A percentile compares a stretch with the other conserved stretches of the same genome.
Evolutionary conservation across 1,139 yeast genomes (phyloP).

Genomic region (Pneumocystis canis): DNA sequence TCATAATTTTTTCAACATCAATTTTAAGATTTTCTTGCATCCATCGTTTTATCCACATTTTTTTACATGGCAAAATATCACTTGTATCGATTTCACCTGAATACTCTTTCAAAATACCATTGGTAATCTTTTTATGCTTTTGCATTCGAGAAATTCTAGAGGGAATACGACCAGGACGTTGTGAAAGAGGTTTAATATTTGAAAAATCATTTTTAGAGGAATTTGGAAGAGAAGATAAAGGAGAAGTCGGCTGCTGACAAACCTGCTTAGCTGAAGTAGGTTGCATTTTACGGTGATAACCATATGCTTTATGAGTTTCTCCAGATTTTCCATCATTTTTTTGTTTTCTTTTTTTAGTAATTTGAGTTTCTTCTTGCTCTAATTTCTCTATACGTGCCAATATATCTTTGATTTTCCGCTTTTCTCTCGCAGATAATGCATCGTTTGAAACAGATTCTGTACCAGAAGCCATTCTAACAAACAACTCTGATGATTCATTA

Average conservation of each 20-base stretch:
- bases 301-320: neutral
- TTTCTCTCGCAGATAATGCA: constrained; percentile 8
- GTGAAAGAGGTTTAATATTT: neutral
- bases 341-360: neutral
- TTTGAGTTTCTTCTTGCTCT: neutral
- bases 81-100: neutral
- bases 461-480: neutral
- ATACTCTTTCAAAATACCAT: neutral
- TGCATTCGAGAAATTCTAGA: constrained; percentile 1
- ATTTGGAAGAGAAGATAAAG: neutral
- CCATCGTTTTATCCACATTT: constrained; percentile 2
- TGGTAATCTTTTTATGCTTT: neutral
- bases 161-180: neutral
- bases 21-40: neutral
- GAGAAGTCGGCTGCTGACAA: neutral
- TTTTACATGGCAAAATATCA: constrained; percentile 1
- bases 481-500: neutral
- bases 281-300: neutral
- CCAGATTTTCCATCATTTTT: neutral
- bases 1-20: neutral
- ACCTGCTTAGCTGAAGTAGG: neutral
- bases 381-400: constrained; percentile 8
- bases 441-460: neutral
- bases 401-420: constrained; percentile 11
- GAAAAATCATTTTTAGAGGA: neutral